Conservation (phyloP, 2,329 filamentous ascomycete genomes). For the Leptographium wingfieldii region DNA sequence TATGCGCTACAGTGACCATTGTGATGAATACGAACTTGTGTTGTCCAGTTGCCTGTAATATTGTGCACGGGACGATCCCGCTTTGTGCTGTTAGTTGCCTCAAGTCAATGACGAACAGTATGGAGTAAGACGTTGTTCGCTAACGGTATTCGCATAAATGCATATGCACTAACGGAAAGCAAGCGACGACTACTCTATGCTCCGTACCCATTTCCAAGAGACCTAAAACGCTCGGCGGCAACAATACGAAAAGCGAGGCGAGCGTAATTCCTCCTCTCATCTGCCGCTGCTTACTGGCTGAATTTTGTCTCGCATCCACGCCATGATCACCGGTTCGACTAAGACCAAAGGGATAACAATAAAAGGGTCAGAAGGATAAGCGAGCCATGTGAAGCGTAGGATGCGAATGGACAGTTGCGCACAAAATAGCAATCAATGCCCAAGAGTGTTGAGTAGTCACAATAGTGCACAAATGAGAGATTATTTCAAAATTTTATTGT, state of each 20-base stretch:
- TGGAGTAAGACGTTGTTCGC: not conserved
- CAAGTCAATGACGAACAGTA: not conserved
- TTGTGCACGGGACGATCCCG: not conserved
- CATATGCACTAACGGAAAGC: not conserved
- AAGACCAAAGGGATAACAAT: not conserved
- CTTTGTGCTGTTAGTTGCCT: not conserved
- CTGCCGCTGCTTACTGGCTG: no score
- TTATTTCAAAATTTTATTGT: not conserved
- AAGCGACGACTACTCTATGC: no score
- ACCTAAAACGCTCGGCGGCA: no score
- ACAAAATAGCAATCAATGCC: no score
- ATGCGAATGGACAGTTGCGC: no score
- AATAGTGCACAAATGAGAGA: no score
- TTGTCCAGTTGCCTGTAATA: not conserved
- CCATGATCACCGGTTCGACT: not conserved
- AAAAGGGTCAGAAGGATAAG: not conserved
- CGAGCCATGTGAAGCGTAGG: no score
- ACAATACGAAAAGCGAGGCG: no score
- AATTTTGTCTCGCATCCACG: not conserved
- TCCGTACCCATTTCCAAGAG: no score
- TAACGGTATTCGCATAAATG: not conserved
- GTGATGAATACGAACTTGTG: not conserved
- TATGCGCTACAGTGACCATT: no score
- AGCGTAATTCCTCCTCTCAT: no score
- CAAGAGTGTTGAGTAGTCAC: no score